A percentile compares a stretch with the other conserved stretches of the same genome.
These are phyloP conservation scores for Candida berthetii DNA, from an alignment of 805 yeast species.

Conservation along the genomic window DNA sequence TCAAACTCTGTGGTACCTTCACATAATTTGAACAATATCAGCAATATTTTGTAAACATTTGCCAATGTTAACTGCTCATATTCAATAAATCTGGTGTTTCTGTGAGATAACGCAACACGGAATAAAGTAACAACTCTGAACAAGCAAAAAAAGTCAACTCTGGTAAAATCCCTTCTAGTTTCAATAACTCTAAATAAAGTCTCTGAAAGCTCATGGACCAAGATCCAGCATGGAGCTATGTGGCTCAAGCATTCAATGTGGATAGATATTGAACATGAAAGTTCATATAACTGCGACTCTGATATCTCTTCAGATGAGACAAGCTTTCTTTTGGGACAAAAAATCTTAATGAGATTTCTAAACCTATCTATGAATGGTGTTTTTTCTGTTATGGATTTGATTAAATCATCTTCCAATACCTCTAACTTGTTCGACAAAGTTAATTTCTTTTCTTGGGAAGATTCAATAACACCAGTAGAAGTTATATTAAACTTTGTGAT, in stretches of 20 bases:
- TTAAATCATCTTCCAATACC: neutral
- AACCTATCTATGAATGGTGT: conserved; percentile 3
- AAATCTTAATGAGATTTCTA: conserved; percentile 3
- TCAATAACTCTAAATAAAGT: conserved; percentile 4
- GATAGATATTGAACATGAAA: conserved; percentile 13
- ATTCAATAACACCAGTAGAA: conserved; percentile 3
- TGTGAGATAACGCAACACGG: conserved; percentile 8
- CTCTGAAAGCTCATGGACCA: conserved; percentile 8
- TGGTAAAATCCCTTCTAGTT: conserved; percentile 8
- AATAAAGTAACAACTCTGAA: conserved; percentile 10
- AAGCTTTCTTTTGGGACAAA: conserved; percentile 2
- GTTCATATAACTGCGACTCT: conserved; percentile 13
- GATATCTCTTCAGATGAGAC: conserved; percentile 3
- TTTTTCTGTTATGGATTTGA: conserved; percentile 5
- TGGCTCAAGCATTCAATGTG: conserved; percentile 8
- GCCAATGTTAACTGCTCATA: conserved; percentile 10
- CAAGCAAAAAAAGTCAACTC: conserved; percentile 12
- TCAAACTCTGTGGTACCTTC: conserved; percentile 13
- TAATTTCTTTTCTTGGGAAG: conserved; percentile 6
- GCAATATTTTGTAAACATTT: conserved; percentile 9
- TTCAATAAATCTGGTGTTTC: conserved; percentile 9
- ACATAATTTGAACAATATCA: conserved; percentile 3
- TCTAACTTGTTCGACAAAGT: neutral
- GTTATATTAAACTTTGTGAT: conserved; percentile 6
- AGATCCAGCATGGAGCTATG: conserved; percentile 11